Evolutionary conservation across 2,329 filamentous ascomycete genomes (phyloP), one percentile per base, ranked within the genome.

Genomic region (Calonectria hongkongensis): DNA sequence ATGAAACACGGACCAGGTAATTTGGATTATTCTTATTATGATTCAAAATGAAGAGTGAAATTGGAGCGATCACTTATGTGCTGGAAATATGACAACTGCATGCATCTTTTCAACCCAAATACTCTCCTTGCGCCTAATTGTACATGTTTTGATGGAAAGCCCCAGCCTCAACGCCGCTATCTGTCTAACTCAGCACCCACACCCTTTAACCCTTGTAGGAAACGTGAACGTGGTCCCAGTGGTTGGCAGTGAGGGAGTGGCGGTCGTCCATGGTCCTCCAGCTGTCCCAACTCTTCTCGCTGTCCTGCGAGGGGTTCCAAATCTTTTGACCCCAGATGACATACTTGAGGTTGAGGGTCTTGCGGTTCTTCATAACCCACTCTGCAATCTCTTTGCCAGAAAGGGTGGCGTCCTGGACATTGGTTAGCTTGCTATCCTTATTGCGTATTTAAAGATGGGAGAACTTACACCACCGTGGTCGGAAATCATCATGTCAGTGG

Each of bases 291-390:
- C 81, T 71, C 74, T 80, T 83, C 45, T 84, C 82, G 27, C 76
- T 72, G 48, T 87, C 85, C 47, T 77, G 73, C 30, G 79, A 80
- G 5, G 83, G 78, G 63, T 81, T 83, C 87, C 86, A 88, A 76
- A 88, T 88, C 72, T 81, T 84, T 80, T 88, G 87, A 21, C 86
- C 87, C 86, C 86, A 88, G 74, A 88, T 88, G 60, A 88, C 83
- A 72, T 88, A 88, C 78, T 86, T 88, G 75, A 88, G 78, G 70
- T 85, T 84, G 9, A 87, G 82, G 6, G 79, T 43, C 30, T 54
- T 75, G 16, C 83, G 82, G 73, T 88, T 86, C 39, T 84, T 83
- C 87, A 88, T 88, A 28, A 86, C 81, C 86, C 87, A 88, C 76
- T 88, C 86, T 2, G 87, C 87, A 41, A 88, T 86, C 41, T 85